Base-by-base conservation (phyloP, 2,329 filamentous ascomycete genomes). In the Laburnicola sp. region DNA sequence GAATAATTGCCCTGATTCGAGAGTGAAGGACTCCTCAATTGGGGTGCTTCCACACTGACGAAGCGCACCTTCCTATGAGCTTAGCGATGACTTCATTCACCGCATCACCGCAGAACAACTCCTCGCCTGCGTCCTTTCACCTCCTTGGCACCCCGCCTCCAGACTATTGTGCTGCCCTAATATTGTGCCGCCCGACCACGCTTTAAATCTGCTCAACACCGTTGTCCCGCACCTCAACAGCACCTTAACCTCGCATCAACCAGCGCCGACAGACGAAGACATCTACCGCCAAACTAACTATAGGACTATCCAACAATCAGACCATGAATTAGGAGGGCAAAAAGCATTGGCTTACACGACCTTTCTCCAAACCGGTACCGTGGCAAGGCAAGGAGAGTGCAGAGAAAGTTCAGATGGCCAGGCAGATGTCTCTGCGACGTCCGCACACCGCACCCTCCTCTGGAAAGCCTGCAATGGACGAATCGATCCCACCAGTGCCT, bases 281-380 rank as follows among this genome's bases (percentile, higher is more conserved):
- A 31, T 56, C 51, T 60, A 64, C 48, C 45, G 58, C 56, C 36
- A 48, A 56, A 37, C 52, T 48, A 42, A 42, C 54, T 45, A 47
- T 52, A 26, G 38, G 39, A 40, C 9, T 47, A 6, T 48, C 35
- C 23, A 50, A 45, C 21, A 25, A 31, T 11, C 46, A 53, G 42
- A 7, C 16, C 30, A 47, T 21, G 46, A 63, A 62, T 41, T 55
- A 58, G 21, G 56, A 57, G 31, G 52, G 52, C 6, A 49, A 58
- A 10, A 68, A 59, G 43, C 57, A 58, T 30, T 69, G 68, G 66
- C 46, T 68, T 21, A 58, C 64, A 38, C 60, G 58, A 23, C 61
- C 58, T 31, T 50, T 71, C 2, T 58, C 54, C 40, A 65, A 57
- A 46, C 50, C 58, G 21, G 46, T 53, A 22, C 57, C 60, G n/a